Base-by-base conservation (phyloP, 75 land plant genomes). In the Pinus taeda region DNA sequence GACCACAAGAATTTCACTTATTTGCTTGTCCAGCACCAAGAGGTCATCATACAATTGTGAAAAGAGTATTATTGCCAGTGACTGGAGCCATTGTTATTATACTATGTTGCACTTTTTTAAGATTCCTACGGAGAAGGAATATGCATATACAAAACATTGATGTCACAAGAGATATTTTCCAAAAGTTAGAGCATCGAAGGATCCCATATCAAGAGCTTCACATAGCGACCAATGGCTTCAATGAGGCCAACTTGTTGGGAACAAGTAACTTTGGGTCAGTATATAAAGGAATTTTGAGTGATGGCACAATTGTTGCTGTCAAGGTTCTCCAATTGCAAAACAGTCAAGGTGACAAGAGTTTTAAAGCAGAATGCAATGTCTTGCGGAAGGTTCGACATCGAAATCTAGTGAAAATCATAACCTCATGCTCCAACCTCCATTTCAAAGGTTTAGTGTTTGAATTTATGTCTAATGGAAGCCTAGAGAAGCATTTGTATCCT, bases 11-110 rank as follows among this genome's bases (percentile, higher is more conserved):
- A 39, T 61, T n/a, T 33, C 76, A 3, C 3, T 71, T n/a, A 82
- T 79, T 17, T 17, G 4, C 17, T 45, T 83, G 15, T 82, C 85
- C 18, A 21, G 26, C 5, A 60, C 62, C n/a, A 13, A 80, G 1
- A 78, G 74, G 18, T 55, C 59, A 15, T 29, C 2, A 29, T 84
- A 12, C 15, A 66, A 4, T 33, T 77, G 3, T 24, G 57, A 18
- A 60, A 21, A 60, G 22, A 9, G 61, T 60, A n/a, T 22, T 60
- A 17, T 1, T 60, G 6, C 61, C n/a, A 60, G 39, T 37, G 39
- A 37, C 3, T 37, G 39, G 39, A 37, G 5, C 39, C 5, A 37
- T 2, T 60, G 61, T 6, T 60, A 21, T 6, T 60, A 17, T 60
- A n/a, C 6, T 60, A 60, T 8, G n/a, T 20, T 60, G 61, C n/a